Evolutionary conservation across 2,329 filamentous ascomycete genomes (phyloP), one percentile per base, ranked within the genome.

Genomic region (Xylaria sp.): DNA sequence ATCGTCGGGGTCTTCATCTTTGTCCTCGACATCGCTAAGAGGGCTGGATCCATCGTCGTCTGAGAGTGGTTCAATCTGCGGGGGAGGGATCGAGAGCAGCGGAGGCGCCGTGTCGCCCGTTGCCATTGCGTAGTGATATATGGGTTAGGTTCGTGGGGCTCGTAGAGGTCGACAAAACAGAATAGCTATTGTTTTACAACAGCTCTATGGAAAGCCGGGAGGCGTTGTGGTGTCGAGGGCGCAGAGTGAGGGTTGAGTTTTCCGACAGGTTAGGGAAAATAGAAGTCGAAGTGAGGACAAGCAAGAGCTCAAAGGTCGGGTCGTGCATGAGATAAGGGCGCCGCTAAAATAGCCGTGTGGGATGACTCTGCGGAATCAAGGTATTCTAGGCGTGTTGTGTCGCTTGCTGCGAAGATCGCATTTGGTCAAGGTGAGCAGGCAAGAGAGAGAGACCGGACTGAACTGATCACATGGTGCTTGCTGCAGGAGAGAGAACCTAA

Each of bases 1-100:
- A 63, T 85, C 85, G 54, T 90, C 89, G 65, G 90, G 87, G 53
- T 91, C 89, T 43, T 81, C 84, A 64, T 91, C 88, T 71, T 87
- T 87, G 71, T 96, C 91, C 72, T 93, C 93, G 58, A 96, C 91
- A 71, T 97, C 94, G 79, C 92, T 97, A 70, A 98, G 83, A 71
- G 93, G 95, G 77, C 94, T 98, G 38, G 93, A 97, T 54, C 90
- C 91, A 71, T 88, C 87, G 69, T 85, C 84, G 65, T 80, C 79
- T 70, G 85, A 84, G 66, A 78, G 77, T 51, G 76, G 72, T 62
- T 80, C 76, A 65, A 78, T 77, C 61, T 73, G 73, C 52, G 83
- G 80, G 63, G 82, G 80, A 70, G 81, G 79, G 67, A 81, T 80
- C 69, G 79, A 77, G 69, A 79, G 77, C 73, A 79, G 77, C 69